Conservation (phyloP, 495 filamentous ascomycete species). For the Neurospora africana region DNA sequence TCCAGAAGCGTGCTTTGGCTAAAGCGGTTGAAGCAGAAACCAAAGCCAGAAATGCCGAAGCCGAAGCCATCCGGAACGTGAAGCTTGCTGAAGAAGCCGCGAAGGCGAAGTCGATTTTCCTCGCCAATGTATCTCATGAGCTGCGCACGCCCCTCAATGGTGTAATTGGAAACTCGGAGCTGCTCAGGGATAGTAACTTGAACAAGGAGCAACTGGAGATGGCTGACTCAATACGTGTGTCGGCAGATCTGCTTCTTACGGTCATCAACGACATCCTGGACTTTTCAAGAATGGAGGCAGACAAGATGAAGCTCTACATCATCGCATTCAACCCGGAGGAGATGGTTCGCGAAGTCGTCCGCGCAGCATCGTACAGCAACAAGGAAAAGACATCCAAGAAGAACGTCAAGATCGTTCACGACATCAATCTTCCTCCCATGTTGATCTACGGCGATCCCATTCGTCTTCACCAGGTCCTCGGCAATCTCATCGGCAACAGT, state of each 20-base stretch:
- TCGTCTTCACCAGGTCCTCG: slow-evolving; percentile 82
- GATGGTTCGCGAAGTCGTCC: slow-evolving; percentile 78
- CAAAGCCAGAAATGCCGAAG: slow-evolving; percentile 74
- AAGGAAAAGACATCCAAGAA: slow-evolving; percentile 55
- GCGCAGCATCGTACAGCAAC: slow-evolving; percentile 77
- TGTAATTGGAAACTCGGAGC: slow-evolving; percentile 81
- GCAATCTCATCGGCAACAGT: slow-evolving; percentile 86
- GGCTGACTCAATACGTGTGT: slow-evolving; percentile 85
- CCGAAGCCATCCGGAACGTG: slow-evolving; percentile 75
- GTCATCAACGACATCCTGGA: slow-evolving; percentile 94
- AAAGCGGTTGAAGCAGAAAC: slow-evolving; percentile 71
- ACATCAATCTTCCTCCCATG: slow-evolving; percentile 63
- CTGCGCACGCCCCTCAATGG: slow-evolving; percentile 79
- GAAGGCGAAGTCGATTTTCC: slow-evolving; percentile 82
- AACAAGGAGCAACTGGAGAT: slow-evolving; percentile 78
- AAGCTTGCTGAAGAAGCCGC: slow-evolving; percentile 86
- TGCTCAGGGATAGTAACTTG: slow-evolving; percentile 67
- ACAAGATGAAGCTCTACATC: slow-evolving; percentile 87
- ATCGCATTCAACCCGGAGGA: slow-evolving; percentile 77
- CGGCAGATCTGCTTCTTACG: slow-evolving; percentile 79
- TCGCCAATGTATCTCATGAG: slow-evolving; percentile 87
- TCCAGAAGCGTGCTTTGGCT: slow-evolving; percentile 71
- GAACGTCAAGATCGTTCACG: slow-evolving; percentile 52
- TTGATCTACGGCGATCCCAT: slow-evolving; percentile 87
- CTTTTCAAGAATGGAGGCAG: slow-evolving; percentile 87